Conservation (phyloP, 2,329 filamentous ascomycete genomes). For the Trichoderma cornu-damae region DNA sequence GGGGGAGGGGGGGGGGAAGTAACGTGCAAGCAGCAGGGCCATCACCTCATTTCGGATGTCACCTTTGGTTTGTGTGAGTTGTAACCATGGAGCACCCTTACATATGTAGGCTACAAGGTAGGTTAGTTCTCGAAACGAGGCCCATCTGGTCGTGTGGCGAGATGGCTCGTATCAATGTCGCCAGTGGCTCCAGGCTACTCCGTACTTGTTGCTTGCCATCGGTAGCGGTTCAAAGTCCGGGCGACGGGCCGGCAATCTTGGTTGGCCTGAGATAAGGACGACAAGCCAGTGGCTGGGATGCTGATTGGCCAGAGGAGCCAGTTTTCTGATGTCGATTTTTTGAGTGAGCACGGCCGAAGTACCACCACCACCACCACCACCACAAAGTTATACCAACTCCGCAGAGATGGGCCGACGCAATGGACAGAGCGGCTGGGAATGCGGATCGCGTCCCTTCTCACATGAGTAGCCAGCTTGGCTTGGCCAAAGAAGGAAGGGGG, state of each 20-base stretch:
- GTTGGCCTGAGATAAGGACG: slow-evolving; percentile 42
- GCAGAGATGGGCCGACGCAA: slow-evolving; percentile 14
- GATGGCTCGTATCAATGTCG: background rate
- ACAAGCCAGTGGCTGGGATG: slow-evolving; percentile 17
- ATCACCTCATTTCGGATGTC: slow-evolving; percentile 13
- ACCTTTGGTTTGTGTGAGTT: slow-evolving; percentile 11
- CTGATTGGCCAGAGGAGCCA: slow-evolving; percentile 36
- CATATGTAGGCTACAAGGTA: background rate
- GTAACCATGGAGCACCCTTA: slow-evolving; percentile 6
- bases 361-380: slow-evolving; percentile 22
- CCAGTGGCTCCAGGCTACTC: slow-evolving; percentile 12
- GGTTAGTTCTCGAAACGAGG: background rate
- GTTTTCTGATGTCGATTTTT: slow-evolving; percentile 41
- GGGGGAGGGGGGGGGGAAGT: no score
- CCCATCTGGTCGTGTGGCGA: background rate
- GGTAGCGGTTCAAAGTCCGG: slow-evolving; percentile 23
- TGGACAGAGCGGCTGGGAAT: slow-evolving; percentile 10
- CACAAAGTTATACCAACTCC: no score
- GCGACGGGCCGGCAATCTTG: slow-evolving; percentile 26
- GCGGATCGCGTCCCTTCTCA: slow-evolving; percentile 16
- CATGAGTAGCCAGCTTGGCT: background rate
- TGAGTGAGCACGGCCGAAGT: slow-evolving; percentile 27
- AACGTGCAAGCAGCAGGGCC: background rate
- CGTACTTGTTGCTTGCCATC: slow-evolving; percentile 10
- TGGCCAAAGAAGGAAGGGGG: background rate